Evolutionary conservation across 192 early-diverging fungal species (phyloP), one percentile per base, ranked within the genome.

Genomic region (Allomyces macrogynus): DNA sequence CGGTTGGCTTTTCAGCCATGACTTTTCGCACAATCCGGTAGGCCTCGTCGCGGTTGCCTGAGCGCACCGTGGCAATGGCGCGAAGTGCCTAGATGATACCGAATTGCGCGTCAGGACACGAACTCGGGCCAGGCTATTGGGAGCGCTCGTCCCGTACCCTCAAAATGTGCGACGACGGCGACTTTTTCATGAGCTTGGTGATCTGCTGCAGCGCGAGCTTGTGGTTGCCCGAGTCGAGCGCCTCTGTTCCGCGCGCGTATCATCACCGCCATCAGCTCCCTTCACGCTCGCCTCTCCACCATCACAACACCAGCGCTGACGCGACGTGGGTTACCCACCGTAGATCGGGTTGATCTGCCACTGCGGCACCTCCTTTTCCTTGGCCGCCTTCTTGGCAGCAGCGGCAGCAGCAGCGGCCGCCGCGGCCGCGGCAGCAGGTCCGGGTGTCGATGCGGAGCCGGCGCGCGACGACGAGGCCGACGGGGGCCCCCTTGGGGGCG

Each of bases 121-220:
- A 40, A 40, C 8, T 40, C 32, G 32, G 32, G 32, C 32, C 32
- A 8, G n/a, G 7, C 32, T 0, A 40, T 40, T 7, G 32, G 5
- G 8, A 40, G 32, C 32, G 32, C 7, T 40, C 7, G 32, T 40
- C 32, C 32, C 18, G 5, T 74, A 88, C 88, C 77, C 88, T 87
- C 54, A 85, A 65, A 22, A 83, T 72, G 43, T 79, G 73, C 60
- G 77, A 72, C 42, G 87, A 75, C 24, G 81, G 81, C 24, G 75
- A 76, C 69, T 86, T 91, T 73, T 89, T 89, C 49, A 89, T 66
- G 3, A 78, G 71, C 68, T 89, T 91, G 60, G 79, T 78, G 64
- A 75, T 78, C 23, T 81, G 73, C 62, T 75, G 69, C 4, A 87
- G 61, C 9, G 84, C 86, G 61, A 75, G 76, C 69, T 83, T 86